Evolutionary conservation across 1,284 basidiomycete species (phyloP), one percentile per base, ranked within the genome.

Genomic region (Irpex sp.): DNA sequence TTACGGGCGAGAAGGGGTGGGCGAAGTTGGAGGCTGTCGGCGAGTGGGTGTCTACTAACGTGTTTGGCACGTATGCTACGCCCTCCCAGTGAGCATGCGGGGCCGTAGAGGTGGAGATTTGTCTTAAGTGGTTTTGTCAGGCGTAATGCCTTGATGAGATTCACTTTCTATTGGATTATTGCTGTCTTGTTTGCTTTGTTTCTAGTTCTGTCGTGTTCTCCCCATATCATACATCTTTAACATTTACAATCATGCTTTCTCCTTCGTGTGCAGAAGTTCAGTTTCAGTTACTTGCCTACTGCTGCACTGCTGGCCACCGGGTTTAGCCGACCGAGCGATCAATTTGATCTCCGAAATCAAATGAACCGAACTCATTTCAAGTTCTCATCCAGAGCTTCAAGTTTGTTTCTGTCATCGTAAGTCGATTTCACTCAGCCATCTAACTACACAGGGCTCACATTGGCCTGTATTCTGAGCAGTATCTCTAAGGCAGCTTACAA

Each of bases 1-100:
- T 63, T 54, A 57, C 62, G 5, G 54, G 58, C 21, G 60, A 61
- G 5, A 56, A 47, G 4, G 60, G 60, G 13, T 61, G 54, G 51
- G 51, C 35, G 8, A 59, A 63, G 57, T 46, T 63, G 17, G 58
- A 63, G 54, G 39, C 43, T 7, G 31, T 60, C 19, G 5, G 60
- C n/a, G 58, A 60, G 15, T 46, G 58, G 58, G 33, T 60, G 26
- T 15, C 51, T 8, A 50, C 11, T 15, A 17, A 8, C 19, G 13
- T 50, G 1, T 3, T 50, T 21, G 49, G 49, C 17, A 21, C 13
- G n/a, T 21, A 9, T 9, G 8, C 49, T 50, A 17, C 49, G 49
- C 19, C 49, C 1, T 13, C 49, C 49, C 49, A 50, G 49, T 50
- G 17, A 50, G 8, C 15, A 21, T 21, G 17, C 2, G 17, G 15